Conservation (phyloP, 768 basidiomycete genomes). For the Tricholoma saponaceum region DNA sequence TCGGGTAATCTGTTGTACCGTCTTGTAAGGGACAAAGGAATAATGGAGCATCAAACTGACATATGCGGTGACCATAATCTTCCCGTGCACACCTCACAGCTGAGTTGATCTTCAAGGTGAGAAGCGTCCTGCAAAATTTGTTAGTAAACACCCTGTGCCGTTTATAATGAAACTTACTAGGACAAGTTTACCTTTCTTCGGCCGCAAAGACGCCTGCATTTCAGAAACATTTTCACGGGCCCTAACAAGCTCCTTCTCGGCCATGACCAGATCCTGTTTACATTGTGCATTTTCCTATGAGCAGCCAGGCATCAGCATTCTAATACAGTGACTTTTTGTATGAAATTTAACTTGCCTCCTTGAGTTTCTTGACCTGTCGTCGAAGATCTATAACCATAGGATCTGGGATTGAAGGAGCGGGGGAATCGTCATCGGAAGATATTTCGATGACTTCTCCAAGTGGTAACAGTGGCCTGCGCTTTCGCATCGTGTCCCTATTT, state of each 20-base stretch:
- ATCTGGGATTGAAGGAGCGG: slow-evolving; percentile 5
- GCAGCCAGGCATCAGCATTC: neutral
- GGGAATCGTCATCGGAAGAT: slow-evolving; percentile 49
- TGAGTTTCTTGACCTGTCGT: slow-evolving; percentile 37
- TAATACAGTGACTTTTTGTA: neutral
- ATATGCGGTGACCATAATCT: slow-evolving; percentile 66
- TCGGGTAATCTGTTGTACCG: slow-evolving; percentile 42
- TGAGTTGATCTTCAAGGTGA: slow-evolving; percentile 48
- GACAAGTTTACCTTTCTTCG: slow-evolving; percentile 26
- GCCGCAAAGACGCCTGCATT: slow-evolving; percentile 18
- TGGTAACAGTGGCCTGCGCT: slow-evolving; percentile 11
- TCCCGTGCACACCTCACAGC: slow-evolving; percentile 61
- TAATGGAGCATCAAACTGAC: slow-evolving; percentile 39
- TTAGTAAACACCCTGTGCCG: neutral
- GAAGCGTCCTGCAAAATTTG: slow-evolving; percentile 30
- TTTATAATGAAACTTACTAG: slow-evolving; percentile 20
- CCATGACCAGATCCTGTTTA: slow-evolving; percentile 26
- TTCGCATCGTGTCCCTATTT: slow-evolving; percentile 11
- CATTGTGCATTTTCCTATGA: slow-evolving; percentile 28
- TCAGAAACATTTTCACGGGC: slow-evolving; percentile 24
- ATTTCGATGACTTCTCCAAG: slow-evolving; percentile 48
- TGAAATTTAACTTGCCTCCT: slow-evolving; percentile 32
- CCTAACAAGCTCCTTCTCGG: slow-evolving; percentile 14
- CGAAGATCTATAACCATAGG: slow-evolving; percentile 29
- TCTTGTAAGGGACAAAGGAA: neutral